These are phyloP conservation scores for Neospora caninum DNA, from an alignment of 169 alveolate genomes.

Conservation along the genomic window DNA sequence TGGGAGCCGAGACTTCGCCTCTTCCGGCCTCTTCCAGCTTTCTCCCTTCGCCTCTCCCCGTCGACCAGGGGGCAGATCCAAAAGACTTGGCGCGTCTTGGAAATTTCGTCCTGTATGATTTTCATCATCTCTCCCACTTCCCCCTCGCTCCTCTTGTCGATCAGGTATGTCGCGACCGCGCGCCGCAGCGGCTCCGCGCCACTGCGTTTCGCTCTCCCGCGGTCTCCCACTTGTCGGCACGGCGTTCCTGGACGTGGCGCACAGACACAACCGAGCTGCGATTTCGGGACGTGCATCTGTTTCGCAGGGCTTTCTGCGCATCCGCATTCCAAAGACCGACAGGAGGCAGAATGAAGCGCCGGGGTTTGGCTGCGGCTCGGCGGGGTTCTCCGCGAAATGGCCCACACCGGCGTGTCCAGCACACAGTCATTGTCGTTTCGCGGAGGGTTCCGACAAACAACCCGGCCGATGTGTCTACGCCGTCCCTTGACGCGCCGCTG, in stretches of 20 bases:
- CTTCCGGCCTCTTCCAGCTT: not conserved
- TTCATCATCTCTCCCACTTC: not conserved
- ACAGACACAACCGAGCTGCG: not conserved
- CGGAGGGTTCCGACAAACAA: too few species aligned
- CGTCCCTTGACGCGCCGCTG: too few species aligned
- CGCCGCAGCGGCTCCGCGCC: not conserved
- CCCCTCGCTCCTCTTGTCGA: constrained; percentile 8
- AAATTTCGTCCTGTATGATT: not conserved
- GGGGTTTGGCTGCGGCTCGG: too few species aligned
- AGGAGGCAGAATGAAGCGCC: too few species aligned
- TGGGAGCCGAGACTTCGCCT: not conserved
- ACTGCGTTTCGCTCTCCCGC: not conserved
- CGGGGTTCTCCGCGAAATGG: too few species aligned
- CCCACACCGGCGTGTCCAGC: too few species aligned
- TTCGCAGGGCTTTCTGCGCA: too few species aligned
- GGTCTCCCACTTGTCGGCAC: not conserved
- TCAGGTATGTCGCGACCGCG: not conserved
- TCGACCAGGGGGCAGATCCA: constrained; percentile 64
- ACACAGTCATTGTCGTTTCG: too few species aligned
- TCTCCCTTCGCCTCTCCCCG: not conserved
- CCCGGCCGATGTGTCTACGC: too few species aligned
- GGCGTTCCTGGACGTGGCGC: not conserved
- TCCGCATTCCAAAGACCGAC: too few species aligned
- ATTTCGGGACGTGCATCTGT: too few species aligned
- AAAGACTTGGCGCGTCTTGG: constrained; percentile 19